Conservation (phyloP, 768 basidiomycete species). For the Collybia mongolica region DNA sequence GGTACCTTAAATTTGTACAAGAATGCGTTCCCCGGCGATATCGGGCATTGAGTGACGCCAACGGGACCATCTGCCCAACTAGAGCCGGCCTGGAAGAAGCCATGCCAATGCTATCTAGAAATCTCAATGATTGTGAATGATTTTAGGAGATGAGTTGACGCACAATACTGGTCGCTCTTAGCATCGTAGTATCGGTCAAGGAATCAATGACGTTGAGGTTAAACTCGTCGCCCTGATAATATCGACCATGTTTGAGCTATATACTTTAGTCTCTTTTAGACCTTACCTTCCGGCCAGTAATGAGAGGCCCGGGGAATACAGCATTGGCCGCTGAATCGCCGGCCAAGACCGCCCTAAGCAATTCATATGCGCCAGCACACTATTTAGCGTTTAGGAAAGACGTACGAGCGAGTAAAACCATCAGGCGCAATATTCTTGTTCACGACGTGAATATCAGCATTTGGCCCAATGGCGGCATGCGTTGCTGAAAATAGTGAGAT, state of each 20-base stretch:
- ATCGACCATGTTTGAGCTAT: background rate
- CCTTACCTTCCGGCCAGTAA: constrained; percentile 21
- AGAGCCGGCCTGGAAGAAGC: constrained; percentile 39
- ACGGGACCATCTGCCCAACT: constrained; percentile 45
- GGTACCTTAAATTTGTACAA: constrained; percentile 34
- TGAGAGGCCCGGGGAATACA: constrained; percentile 23
- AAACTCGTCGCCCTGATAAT: constrained; percentile 32
- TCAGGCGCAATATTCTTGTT: constrained; percentile 40
- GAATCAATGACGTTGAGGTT: constrained; percentile 43
- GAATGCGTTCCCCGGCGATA: constrained; percentile 38
- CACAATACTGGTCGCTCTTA: constrained; percentile 28
- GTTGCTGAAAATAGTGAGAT: background rate
- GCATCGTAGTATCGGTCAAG: constrained; percentile 37
- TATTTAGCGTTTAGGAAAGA: background rate
- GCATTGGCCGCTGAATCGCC: constrained; percentile 13
- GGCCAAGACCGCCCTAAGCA: constrained; percentile 22
- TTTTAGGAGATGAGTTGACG: constrained; percentile 5
- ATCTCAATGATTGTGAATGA: background rate
- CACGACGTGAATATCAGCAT: constrained; percentile 26
- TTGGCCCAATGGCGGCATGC: constrained; percentile 6
- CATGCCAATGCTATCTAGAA: constrained; percentile 49
- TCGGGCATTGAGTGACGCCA: constrained; percentile 48
- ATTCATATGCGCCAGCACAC: background rate
- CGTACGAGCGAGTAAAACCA: constrained; percentile 35
- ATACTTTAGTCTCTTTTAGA: too few species aligned